Percentiles rank a stretch among this genome's conserved stretches.
phyloP scores from a whole-genome alignment of 2,329 filamentous ascomycete genomes.

The Monosporascus sp. region DNA sequence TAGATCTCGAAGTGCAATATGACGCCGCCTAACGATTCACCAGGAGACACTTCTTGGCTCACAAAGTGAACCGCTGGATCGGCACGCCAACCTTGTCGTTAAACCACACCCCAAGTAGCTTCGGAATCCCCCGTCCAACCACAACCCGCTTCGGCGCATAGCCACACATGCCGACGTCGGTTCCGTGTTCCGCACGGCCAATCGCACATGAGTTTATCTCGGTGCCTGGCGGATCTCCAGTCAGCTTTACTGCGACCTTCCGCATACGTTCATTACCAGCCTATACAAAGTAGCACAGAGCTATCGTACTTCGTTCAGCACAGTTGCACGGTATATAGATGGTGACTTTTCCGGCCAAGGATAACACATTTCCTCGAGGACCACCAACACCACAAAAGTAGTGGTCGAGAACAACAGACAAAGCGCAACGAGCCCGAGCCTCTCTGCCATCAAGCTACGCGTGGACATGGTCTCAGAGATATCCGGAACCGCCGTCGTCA shows the following conservation, averaged over 20 bases:
- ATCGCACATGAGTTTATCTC: slow-evolving; percentile 11
- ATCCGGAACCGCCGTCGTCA: neutral
- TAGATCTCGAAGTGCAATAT: too few species aligned
- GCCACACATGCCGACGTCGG: neutral
- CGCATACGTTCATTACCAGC: neutral
- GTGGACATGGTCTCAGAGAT: neutral
- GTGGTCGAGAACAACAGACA: too few species aligned
- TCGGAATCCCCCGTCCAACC: neutral
- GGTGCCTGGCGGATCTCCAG: slow-evolving; percentile 13
- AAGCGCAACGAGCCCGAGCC: neutral
- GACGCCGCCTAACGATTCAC: too few species aligned
- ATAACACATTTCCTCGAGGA: neutral
- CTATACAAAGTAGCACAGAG: neutral
- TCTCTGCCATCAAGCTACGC: neutral
- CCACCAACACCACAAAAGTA: neutral
- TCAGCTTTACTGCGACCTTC: neutral
- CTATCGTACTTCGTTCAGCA: too few species aligned
- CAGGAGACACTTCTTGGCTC: too few species aligned
- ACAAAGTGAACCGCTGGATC: too few species aligned
- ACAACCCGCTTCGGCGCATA: neutral
- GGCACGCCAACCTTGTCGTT: too few species aligned
- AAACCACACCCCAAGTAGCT: too few species aligned
- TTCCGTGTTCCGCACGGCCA: slow-evolving; percentile 1
- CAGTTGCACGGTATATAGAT: neutral
- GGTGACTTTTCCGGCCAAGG: neutral